These are phyloP conservation scores for Xanthoceras sorbifolium DNA, from an alignment of 345 rosid species.

Conservation along the genomic window DNA sequence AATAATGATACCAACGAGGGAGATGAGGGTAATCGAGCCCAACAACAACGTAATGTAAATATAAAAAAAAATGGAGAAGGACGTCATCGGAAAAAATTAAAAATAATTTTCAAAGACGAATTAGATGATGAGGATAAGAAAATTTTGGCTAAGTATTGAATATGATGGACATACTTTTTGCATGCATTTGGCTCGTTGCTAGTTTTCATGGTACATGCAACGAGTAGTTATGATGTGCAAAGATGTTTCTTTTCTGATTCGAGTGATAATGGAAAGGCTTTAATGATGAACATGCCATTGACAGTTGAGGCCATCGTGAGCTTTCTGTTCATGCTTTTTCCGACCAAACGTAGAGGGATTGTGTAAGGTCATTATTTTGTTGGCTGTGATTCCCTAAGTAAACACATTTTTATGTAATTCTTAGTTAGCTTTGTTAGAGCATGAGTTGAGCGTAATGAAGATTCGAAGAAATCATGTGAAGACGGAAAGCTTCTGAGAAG, in stretches of 20 bases:
- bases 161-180: conserved; percentile 38
- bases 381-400: too few species aligned
- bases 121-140: neutral
- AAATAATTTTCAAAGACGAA: too few species aligned
- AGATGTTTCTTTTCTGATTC: conserved; percentile 37
- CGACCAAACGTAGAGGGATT: conserved; percentile 54
- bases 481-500: too few species aligned
- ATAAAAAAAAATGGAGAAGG: neutral
- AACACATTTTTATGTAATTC: too few species aligned
- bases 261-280: conserved; percentile 19
- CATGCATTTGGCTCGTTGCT: conserved; percentile 46
- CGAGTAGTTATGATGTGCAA: conserved; percentile 39
- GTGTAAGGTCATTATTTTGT: too few species aligned
- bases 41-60: too few species aligned
- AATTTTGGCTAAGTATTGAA: conserved; percentile 6
- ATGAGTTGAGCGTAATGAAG: too few species aligned
- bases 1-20: neutral
- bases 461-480: too few species aligned
- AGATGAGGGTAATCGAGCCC: too few species aligned
- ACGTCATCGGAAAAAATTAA: neutral
- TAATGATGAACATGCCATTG: conserved; percentile 39
- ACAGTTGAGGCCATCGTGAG: conserved; percentile 39
- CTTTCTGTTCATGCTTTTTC: conserved; percentile 55
- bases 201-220: conserved; percentile 56
- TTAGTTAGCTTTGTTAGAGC: too few species aligned